Base-by-base conservation (phyloP, 805 yeast genomes). In the Diddensiella transvaalensis region DNA sequence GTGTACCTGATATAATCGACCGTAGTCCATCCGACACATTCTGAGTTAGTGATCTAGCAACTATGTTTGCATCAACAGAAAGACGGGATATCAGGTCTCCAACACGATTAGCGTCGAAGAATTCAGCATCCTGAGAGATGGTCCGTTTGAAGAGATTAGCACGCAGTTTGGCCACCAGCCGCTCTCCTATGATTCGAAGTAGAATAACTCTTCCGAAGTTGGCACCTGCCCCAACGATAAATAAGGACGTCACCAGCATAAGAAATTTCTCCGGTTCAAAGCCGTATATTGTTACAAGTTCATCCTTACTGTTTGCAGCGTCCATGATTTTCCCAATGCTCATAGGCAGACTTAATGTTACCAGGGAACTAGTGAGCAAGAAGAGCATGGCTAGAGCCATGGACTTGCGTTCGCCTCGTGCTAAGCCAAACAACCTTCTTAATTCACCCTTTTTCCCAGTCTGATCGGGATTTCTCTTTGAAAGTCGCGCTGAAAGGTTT, bases 1-100 rank as follows among this genome's bases (percentile, higher is more conserved):
- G 95, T 41, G 78, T 72, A 1, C 96, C 96, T 58, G 88, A 81
- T 18, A 91, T 79, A 1, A 82, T 64, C 0, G 97, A 82, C 49
- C 97, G 72, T 32, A 89, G 75, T n/a, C 98, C 98, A 63, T 91
- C 97, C 49, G 93, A 83, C 21, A 91, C 75, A 63, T 91, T 90
- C 57, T 85, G 91, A 29, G 96, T 87, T 17, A 91, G 79, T 0
- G 96, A 81, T 59, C 83, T 80, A 4, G 96, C 78, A 11, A 91
- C 95, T 39, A 91, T 80, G 24, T 89, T 87, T 0, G 96, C 85
- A 64, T 91, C 98, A 37, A 87, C 84, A 3, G 93, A 85, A 42
- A 91, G 70, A 52, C 98, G 74, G 3, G 96, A 87, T 39, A 91
- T 88, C 59, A 91, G 72, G 63, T 91, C 98, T 36, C 98, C 98